phyloP scores from a whole-genome alignment of 495 filamentous ascomycete species.

The Neurospora sp. region DNA sequence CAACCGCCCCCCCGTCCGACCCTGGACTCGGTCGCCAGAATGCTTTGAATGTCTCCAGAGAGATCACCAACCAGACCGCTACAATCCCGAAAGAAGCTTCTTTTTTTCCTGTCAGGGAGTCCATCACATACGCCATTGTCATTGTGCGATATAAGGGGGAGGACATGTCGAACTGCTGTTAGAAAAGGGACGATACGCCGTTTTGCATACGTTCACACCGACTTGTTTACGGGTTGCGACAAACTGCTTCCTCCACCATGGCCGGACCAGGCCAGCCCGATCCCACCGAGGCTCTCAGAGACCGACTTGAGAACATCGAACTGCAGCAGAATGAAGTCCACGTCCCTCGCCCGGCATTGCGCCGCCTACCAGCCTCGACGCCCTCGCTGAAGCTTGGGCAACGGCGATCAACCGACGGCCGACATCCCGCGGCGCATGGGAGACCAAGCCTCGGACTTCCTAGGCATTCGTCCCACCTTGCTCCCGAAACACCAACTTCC shows the following conservation, averaged over 20 bases:
- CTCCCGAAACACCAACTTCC: neutral
- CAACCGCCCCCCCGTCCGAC: neutral
- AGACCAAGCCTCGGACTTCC: neutral
- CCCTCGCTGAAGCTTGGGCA: neutral
- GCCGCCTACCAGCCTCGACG: neutral
- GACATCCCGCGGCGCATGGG: neutral
- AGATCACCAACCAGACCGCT: neutral
- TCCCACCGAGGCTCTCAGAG: slow-evolving; percentile 10
- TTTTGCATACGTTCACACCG: neutral
- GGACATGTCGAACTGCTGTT: neutral
- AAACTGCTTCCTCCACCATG: neutral
- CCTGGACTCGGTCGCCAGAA: neutral
- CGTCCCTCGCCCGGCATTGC: neutral
- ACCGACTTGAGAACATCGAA: slow-evolving; percentile 17
- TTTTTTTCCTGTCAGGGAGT: neutral
- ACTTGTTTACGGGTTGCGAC: neutral
- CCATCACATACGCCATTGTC: neutral
- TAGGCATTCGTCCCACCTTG: neutral
- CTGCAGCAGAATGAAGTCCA: slow-evolving; percentile 10
- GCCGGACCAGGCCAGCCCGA: slow-evolving; percentile 1
- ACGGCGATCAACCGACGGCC: neutral
- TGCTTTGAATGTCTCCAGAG: neutral
- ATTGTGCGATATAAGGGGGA: neutral
- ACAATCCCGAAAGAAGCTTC: neutral
- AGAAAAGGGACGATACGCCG: neutral